Base-by-base conservation (phyloP, 768 basidiomycete genomes). In the Serendipita indica region DNA sequence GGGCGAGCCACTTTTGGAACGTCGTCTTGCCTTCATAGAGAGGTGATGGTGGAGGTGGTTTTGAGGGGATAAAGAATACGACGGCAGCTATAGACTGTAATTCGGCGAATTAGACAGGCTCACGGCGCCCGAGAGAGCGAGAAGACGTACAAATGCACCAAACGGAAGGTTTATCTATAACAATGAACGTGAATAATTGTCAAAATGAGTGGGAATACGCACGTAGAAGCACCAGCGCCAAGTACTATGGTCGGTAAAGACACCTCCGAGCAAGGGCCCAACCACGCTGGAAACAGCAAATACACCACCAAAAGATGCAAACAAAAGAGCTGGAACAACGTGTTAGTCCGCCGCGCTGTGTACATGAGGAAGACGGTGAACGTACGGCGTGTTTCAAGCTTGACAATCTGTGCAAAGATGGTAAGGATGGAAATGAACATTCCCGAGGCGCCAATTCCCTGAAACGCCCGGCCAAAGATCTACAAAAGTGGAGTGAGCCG, bases 401-500 rank as follows among this genome's bases (percentile, higher is more conserved):
- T 25, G 22, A 28, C n/a, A 28, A 54, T 32, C 30, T 54, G 49
- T 18, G 64, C 60, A 37, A 69, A 46, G 33, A 67, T 62, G 14
- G 64, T 59, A 20, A 68, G 60, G 52, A 66, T 61, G 2, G 62
- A 63, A 2, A 65, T 62, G 49, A 65, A 67, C 43, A 68, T 64
- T 5, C 63, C 75, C 1, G 73, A 70, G 0, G 72, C 75, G 2
- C 76, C 77, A 2, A 75, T 59, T 10, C 77, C 77, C 2, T 72
- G 67, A 35, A 78, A 63, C 0, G 76, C 76, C 14, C 77, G 67
- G 7, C 77, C 77, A 46, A 75, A 66, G 52, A 74, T 73, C n/a
- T n/a, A n/a, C n/a, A n/a, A n/a, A n/a, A n/a, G n/a, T n/a, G n/a
- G n/a, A n/a, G n/a, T n/a, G n/a, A n/a, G n/a, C n/a, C n/a, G n/a